Base-by-base conservation (phyloP, 139 green algal species). In the Closterium sp. region DNA sequence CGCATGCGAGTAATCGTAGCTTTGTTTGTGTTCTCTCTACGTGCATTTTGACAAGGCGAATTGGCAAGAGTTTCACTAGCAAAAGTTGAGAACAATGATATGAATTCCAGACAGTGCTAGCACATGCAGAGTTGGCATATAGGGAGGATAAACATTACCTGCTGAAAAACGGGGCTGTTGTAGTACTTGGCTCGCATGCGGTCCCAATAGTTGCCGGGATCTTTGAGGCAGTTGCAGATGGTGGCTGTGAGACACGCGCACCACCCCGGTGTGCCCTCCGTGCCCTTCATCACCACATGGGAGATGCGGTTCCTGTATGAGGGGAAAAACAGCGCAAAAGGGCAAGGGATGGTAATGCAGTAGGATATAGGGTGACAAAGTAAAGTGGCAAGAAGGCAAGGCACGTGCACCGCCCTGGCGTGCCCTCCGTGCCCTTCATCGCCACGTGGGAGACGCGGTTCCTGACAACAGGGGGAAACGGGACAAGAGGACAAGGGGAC, bases 141-240 rank as follows among this genome's bases (percentile, higher is more conserved):
- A 73, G 24, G 17, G 50, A 11, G 50, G 50, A 73, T 22, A 73
- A 11, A 45, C 10, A 6, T 6, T 22, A 73, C 50, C 50, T 73
- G 50, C 50, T 73, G 50, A 73, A 73, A 73, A 9, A 27, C 50
- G 24, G 50, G 10, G 5, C 5, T 45, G 38, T 6, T 10, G 19
- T 87, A 87, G 84, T 87, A 87, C 84, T 87, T 87, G 84, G 84
- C 84, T 17, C 84, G 84, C n/a, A 87, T 87, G 28, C 31, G 27
- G 28, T 89, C 86, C 86, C 86, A 89, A 3, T 19, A 89, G 86
- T 38, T 50, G 86, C 86, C 86, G 9, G 87, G 87, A 10, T 42
- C 28, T 21, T 34, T 90, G 28, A 62, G 87, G 30, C 87, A 90
- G 87, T 90, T 90, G 87, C 32, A 62, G 28, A 73, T 28, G 17